Conservation (phyloP, 148 eudicot genomes). For the Amaranthus hypochondriacus region DNA sequence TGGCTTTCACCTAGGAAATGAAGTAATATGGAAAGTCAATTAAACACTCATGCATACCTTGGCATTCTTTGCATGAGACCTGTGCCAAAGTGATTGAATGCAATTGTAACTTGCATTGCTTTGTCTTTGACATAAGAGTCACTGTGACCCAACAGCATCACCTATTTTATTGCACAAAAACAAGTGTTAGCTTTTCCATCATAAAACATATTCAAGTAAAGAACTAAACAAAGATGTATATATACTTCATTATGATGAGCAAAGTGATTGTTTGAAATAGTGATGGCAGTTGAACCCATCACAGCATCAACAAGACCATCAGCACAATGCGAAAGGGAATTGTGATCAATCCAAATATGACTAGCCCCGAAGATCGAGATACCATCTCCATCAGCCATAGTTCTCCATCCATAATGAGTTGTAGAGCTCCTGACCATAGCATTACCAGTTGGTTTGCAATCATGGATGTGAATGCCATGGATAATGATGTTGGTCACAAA, state of each 20-base stretch:
- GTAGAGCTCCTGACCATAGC: slow-evolving; percentile 78
- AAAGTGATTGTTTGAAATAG: slow-evolving; percentile 64
- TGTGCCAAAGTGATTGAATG: slow-evolving; percentile 84
- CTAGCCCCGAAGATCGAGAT: slow-evolving; percentile 70
- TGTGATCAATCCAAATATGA: slow-evolving; percentile 81
- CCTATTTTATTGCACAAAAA: slow-evolving; percentile 34
- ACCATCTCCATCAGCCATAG: slow-evolving; percentile 84
- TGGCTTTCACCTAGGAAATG: too few species aligned
- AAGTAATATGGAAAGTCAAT: too few species aligned
- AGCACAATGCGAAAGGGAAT: slow-evolving; percentile 69
- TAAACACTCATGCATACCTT: slow-evolving; percentile 31
- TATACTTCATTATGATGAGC: too few species aligned
- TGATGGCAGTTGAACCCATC: slow-evolving; percentile 88
- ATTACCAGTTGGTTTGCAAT: too few species aligned
- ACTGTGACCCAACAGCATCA: slow-evolving; percentile 79
- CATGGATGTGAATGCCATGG: too few species aligned
- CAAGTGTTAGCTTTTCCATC: background rate
- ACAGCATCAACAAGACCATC: slow-evolving; percentile 86
- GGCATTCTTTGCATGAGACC: slow-evolving; percentile 92
- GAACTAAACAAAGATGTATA: slow-evolving; percentile 38
- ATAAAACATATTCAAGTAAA: background rate
- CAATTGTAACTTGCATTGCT: slow-evolving; percentile 82
- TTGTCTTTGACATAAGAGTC: slow-evolving; percentile 63
- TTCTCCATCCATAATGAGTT: slow-evolving; percentile 72
- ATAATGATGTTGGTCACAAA: slow-evolving; percentile 42